A percentile compares a stretch with the other conserved stretches of the same genome.
phyloP scores from a whole-genome alignment of 192 early-diverging fungal genomes.

The Podochytrium sp. region DNA sequence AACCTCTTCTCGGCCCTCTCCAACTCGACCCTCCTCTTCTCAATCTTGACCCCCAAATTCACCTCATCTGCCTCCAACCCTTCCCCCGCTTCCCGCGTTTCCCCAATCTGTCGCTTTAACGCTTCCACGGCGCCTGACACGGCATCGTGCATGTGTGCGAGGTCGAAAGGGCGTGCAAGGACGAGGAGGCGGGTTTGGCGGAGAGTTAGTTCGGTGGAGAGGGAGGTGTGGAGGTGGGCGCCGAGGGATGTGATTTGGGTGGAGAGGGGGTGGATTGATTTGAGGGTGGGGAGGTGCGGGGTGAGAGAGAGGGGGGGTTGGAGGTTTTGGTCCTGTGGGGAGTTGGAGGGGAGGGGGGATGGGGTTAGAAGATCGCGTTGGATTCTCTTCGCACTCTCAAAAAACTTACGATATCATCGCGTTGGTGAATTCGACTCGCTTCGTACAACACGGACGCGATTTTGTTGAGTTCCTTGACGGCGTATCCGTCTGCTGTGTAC shows the following conservation, averaged over 20 bases:
- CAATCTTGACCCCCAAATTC: constrained; percentile 56
- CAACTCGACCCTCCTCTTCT: constrained; percentile 57
- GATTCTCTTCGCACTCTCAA: neutral
- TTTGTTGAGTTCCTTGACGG: constrained; percentile 57
- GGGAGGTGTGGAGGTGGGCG: constrained; percentile 49
- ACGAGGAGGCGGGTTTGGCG: constrained; percentile 45
- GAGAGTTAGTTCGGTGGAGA: constrained; percentile 48
- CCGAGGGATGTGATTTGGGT: constrained; percentile 52
- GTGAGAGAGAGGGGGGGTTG: constrained; percentile 47
- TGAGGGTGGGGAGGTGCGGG: constrained; percentile 45
- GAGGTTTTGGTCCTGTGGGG: constrained; percentile 18
- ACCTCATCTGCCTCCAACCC: constrained; percentile 51
- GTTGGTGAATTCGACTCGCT: constrained; percentile 29
- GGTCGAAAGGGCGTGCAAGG: constrained; percentile 56
- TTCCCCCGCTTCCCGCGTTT: constrained; percentile 37
- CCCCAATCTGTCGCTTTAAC: constrained; percentile 34
- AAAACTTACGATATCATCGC: constrained; percentile 14
- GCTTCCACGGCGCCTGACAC: constrained; percentile 45
- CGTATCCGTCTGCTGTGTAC: constrained; percentile 58
- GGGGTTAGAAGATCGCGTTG: no score
- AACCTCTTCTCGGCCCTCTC: constrained; percentile 58
- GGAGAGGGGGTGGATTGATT: constrained; percentile 48
- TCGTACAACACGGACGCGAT: constrained; percentile 48
- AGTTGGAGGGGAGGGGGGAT: no score
- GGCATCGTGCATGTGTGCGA: constrained; percentile 44